A percentile compares a stretch with the other conserved stretches of the same genome.
Conservation (phyloP, 1,139 yeast species). For the Meyerozyma elateridarum region DNA sequence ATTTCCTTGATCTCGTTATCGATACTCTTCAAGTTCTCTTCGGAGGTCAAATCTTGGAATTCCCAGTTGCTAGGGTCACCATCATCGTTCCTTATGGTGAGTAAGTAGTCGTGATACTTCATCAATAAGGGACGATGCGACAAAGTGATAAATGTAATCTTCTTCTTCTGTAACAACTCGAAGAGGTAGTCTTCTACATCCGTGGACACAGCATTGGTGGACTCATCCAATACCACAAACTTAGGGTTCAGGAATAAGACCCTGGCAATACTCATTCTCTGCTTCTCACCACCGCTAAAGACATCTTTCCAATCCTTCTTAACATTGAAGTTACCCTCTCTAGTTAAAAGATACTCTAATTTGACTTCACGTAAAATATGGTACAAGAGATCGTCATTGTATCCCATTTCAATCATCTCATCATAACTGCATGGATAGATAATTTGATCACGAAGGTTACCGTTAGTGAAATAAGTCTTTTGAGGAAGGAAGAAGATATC, state of each 20-base stretch:
- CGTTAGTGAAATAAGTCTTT: conserved; percentile 71
- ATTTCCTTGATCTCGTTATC: conserved; percentile 66
- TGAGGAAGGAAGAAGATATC: conserved; percentile 79
- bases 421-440: conserved; percentile 79
- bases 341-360: conserved; percentile 66
- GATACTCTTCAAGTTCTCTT: conserved; percentile 55
- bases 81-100: conserved; percentile 59
- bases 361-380: conserved; percentile 71
- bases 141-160: conserved; percentile 77
- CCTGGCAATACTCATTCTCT: conserved; percentile 86
- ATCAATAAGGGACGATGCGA: conserved; percentile 82
- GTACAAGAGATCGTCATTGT: conserved; percentile 64
- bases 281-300: conserved; percentile 93
- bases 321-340: conserved; percentile 60
- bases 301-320: conserved; percentile 85
- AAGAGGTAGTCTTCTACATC: conserved; percentile 90
- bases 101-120: conserved; percentile 74
- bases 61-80: conserved; percentile 31
- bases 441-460: conserved; percentile 81
- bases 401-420: conserved; percentile 73
- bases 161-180: conserved; percentile 64
- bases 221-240: conserved; percentile 85
- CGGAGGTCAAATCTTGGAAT: conserved; percentile 49
- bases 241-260: conserved; percentile 76
- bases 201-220: conserved; percentile 87